phyloP scores from a whole-genome alignment of 108 stramenopile genomes.

The Fistulifera pelliculosa region DNA sequence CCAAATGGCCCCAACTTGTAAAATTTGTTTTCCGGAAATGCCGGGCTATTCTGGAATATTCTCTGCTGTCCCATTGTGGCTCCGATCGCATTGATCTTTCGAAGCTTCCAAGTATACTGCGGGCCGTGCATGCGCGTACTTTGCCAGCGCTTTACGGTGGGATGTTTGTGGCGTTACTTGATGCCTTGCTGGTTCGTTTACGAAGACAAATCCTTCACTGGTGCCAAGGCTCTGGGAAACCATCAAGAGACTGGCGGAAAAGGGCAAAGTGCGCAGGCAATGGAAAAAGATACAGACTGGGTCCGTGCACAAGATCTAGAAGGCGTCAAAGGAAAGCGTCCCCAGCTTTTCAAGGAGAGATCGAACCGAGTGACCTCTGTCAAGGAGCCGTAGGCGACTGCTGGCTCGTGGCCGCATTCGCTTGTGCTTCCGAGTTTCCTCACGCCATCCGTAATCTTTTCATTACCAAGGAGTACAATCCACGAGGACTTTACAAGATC shows the following conservation, averaged over 20 bases:
- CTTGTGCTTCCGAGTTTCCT: slow-evolving; percentile 13
- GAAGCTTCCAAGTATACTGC: slow-evolving; percentile 23
- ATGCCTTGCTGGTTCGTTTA: slow-evolving; percentile 23
- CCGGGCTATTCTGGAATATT: slow-evolving; percentile 4
- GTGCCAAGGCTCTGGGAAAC: slow-evolving; percentile 28
- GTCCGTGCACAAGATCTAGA: slow-evolving; percentile 24
- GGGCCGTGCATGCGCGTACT: slow-evolving; percentile 27
- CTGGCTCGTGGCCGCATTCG: slow-evolving; percentile 66
- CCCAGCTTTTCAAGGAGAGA: slow-evolving; percentile 42
- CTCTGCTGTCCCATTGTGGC: slow-evolving; percentile 32
- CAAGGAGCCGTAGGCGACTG: slow-evolving; percentile 68
- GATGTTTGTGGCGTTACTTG: slow-evolving; percentile 21
- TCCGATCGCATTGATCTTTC: slow-evolving; percentile 23
- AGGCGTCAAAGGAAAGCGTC: slow-evolving; percentile 22
- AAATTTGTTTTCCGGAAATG: slow-evolving; percentile 3
- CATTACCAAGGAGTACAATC: slow-evolving; percentile 2
- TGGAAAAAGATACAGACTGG: slow-evolving; percentile 24
- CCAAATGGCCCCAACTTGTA: slow-evolving; percentile 32
- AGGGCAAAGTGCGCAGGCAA: slow-evolving; percentile 5
- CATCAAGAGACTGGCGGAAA: slow-evolving; percentile 2
- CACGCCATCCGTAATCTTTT: neutral
- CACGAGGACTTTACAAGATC: slow-evolving; percentile 24
- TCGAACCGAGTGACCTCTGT: slow-evolving; percentile 44
- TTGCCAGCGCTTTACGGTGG: slow-evolving; percentile 20
- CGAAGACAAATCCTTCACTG: slow-evolving; percentile 32